A percentile compares a stretch with the other conserved stretches of the same genome.
phyloP scores from a whole-genome alignment of 2,329 filamentous ascomycete species.

The Botrytis galanthina region DNA sequence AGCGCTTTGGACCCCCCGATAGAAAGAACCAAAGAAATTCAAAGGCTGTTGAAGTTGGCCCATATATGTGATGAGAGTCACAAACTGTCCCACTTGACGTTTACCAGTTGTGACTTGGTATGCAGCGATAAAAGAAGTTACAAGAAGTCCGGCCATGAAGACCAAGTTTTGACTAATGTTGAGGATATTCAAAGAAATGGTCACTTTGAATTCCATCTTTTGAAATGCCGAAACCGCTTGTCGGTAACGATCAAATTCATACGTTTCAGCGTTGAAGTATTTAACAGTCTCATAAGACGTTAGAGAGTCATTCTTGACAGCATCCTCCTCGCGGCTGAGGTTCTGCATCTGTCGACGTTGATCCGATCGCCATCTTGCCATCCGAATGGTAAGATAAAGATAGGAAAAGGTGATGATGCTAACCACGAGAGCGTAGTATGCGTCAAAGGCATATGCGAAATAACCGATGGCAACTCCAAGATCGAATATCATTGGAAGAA shows the following conservation, averaged over 20 bases:
- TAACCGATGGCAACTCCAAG: conserved; percentile 80
- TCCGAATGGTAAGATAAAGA: conserved; percentile 91
- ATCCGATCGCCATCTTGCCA: conserved; percentile 90
- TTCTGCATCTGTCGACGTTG: conserved; percentile 94
- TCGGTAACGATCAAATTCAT: conserved; percentile 73
- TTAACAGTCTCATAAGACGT: conserved; percentile 97
- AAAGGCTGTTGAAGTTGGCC: conserved; percentile 76
- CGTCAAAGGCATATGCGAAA: conserved; percentile 76
- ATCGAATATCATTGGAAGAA: conserved; percentile 92
- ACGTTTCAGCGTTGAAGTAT: conserved; percentile 82
- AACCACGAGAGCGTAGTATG: conserved; percentile 86
- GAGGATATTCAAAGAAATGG: conserved; percentile 74
- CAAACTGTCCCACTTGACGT: conserved; percentile 68
- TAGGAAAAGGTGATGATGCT: conserved; percentile 93
- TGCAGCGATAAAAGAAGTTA: conserved; percentile 70
- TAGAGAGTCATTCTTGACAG: conserved; percentile 97
- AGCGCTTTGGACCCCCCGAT: conserved; percentile 90
- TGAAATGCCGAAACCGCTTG: conserved; percentile 70
- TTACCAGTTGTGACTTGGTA: conserved; percentile 71
- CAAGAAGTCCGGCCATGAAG: conserved; percentile 73
- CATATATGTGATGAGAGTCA: conserved; percentile 72
- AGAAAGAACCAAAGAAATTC: conserved; percentile 92
- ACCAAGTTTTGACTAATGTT: conserved; percentile 78
- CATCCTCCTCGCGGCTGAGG: conserved; percentile 89
- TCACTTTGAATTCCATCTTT: conserved; percentile 70